Evolutionary conservation across 2,329 filamentous ascomycete species (phyloP).

Genomic region (Trichophyton mentagrophytes): DNA sequence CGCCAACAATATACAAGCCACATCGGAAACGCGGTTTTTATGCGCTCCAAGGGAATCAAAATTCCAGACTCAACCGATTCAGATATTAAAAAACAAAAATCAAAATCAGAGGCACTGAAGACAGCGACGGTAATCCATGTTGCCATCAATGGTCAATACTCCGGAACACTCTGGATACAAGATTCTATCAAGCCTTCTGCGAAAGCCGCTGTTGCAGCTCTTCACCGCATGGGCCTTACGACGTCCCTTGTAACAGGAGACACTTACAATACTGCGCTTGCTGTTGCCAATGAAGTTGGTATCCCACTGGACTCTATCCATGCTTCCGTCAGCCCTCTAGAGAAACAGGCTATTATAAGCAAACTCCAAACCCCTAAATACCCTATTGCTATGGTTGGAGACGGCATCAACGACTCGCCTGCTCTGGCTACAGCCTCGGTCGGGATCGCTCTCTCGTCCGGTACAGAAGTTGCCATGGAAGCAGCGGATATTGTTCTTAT

Average conservation of each 20-base stretch:
- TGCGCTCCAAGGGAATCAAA: conserved; percentile 55
- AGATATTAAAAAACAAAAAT: conserved; percentile 24
- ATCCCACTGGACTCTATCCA: conserved; percentile 65
- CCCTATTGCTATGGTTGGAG: conserved; percentile 85
- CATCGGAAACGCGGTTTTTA: conserved; percentile 68
- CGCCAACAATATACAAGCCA: conserved; percentile 64
- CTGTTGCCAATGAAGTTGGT: conserved; percentile 70
- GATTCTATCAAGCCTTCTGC: conserved; percentile 88
- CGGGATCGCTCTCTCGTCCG: conserved; percentile 82
- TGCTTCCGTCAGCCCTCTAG: conserved; percentile 76
- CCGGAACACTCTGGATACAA: conserved; percentile 69
- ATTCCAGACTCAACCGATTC: conserved; percentile 31
- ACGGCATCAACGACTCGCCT: conserved; percentile 96
- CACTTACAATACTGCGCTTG: conserved; percentile 67
- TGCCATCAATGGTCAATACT: conserved; percentile 68
- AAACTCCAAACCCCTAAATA: conserved; percentile 63
- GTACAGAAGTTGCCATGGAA: conserved; percentile 95
- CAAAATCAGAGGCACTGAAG: conserved; percentile 33
- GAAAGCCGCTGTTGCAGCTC: conserved; percentile 62
- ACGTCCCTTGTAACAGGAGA: conserved; percentile 92
- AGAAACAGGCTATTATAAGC: conserved; percentile 78
- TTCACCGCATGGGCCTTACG: conserved; percentile 72
- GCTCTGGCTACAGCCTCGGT: conserved; percentile 85
- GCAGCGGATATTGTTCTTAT: conserved; percentile 93
- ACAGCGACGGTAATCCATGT: conserved; percentile 87